A percentile compares a stretch with the other conserved stretches of the same genome.
Conservation (phyloP, 805 yeast genomes). For the Wickerhamomyces rabaulensis region DNA sequence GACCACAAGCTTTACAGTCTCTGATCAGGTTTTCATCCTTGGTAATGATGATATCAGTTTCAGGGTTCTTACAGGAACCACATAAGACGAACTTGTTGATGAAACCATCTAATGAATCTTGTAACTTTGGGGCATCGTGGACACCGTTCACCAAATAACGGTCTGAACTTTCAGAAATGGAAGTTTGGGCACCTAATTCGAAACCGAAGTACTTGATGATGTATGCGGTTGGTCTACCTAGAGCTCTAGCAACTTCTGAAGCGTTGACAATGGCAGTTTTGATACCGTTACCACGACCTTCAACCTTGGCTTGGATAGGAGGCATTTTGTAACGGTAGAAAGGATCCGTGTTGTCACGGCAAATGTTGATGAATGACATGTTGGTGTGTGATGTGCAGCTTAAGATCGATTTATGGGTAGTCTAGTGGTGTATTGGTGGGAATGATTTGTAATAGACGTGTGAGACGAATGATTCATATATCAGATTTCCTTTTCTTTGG, state of each 20-base stretch:
- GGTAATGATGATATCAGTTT: constrained; percentile 82
- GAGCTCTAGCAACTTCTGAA: constrained; percentile 89
- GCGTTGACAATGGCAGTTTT: constrained; percentile 90
- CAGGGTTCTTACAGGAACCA: constrained; percentile 94
- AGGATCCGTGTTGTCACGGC: constrained; percentile 96
- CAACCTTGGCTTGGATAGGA: constrained; percentile 91
- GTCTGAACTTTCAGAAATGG: constrained; percentile 72
- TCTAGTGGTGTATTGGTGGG: neutral
- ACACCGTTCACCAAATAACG: constrained; percentile 92
- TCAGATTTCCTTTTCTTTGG: too few relatives aligned
- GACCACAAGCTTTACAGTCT: constrained; percentile 99
- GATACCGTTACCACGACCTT: constrained; percentile 99
- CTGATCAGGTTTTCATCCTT: constrained; percentile 71
- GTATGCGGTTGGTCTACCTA: constrained; percentile 89
- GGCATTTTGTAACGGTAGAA: constrained; percentile 99
- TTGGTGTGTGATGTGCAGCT: constrained; percentile 9
- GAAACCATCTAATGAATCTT: constrained; percentile 92
- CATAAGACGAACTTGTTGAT: constrained; percentile 90
- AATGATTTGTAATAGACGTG: neutral
- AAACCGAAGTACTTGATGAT: constrained; percentile 92
- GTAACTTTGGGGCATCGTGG: constrained; percentile 85
- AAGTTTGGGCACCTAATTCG: constrained; percentile 95
- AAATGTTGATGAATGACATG: constrained; percentile 88
- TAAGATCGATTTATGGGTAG: neutral
- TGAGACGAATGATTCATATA: neutral